Conservation (phyloP, 2,329 filamentous ascomycete species). For the Diaporthe capsici region DNA sequence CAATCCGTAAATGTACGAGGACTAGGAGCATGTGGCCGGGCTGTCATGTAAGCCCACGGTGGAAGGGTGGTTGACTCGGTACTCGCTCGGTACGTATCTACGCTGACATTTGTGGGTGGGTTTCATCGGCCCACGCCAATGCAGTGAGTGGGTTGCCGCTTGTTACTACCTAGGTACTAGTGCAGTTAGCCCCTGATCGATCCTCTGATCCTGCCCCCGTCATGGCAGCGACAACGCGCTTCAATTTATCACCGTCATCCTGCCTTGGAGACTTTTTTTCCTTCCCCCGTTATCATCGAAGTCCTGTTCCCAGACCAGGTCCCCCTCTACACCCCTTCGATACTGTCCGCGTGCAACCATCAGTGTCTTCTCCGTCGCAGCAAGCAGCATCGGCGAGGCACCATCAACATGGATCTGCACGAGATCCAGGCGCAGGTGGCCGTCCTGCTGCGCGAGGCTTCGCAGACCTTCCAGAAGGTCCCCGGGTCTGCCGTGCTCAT, state of each 20-base stretch:
- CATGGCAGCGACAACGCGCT: not conserved
- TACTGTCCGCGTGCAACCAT: not conserved
- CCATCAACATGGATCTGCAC: conserved; percentile 75
- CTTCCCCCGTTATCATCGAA: not conserved
- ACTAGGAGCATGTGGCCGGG: not conserved
- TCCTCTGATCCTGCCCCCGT: conserved; percentile 15
- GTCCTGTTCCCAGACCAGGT: too few species aligned
- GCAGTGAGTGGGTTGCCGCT: not conserved
- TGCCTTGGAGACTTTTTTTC: not conserved
- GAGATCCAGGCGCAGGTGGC: conserved; percentile 69
- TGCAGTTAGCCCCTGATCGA: conserved; percentile 17
- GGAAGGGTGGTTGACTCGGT: not conserved
- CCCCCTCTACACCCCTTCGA: not conserved
- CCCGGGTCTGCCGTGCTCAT: conserved; percentile 95
- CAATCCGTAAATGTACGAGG: not conserved
- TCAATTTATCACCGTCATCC: conserved; percentile 17
- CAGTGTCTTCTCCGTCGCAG: not conserved
- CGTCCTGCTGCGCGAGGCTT: conserved; percentile 65
- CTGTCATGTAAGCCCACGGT: not conserved
- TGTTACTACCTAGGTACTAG: not conserved
- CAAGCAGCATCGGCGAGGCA: conserved; percentile 5
- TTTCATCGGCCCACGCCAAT: conserved; percentile 28
- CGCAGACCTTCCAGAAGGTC: conserved; percentile 84
- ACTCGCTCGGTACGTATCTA: not conserved
- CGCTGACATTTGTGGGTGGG: conserved; percentile 8